These are phyloP conservation scores for Sporothrix euskadiensis DNA, from an alignment of 2,329 filamentous ascomycete genomes.

Conservation along the genomic window DNA sequence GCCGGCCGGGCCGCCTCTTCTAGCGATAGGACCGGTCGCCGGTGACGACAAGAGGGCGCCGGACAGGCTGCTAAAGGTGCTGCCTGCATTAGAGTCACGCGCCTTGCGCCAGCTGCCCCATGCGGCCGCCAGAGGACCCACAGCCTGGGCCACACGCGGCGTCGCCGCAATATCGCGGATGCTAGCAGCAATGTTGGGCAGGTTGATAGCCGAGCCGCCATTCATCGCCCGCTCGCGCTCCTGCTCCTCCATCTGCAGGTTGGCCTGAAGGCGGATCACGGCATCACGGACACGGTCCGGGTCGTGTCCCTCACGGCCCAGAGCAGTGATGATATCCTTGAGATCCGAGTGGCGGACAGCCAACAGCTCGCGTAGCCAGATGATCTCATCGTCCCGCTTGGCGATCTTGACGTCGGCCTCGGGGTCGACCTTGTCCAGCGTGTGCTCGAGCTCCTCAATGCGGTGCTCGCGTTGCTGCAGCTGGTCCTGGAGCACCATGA, in stretches of 20 bases:
- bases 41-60: slow-evolving; percentile 48
- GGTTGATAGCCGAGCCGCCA: slow-evolving; percentile 63
- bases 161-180: slow-evolving; percentile 70
- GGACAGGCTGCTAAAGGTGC: slow-evolving; percentile 50
- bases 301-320: slow-evolving; percentile 75
- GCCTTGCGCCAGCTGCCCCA: slow-evolving; percentile 91
- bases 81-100: slow-evolving; percentile 44
- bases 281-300: slow-evolving; percentile 80
- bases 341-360: slow-evolving; percentile 88
- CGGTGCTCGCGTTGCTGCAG: slow-evolving; percentile 88
- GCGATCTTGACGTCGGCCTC: slow-evolving; percentile 80
- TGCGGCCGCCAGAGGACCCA: slow-evolving; percentile 79
- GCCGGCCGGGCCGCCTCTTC: slow-evolving; percentile 36
- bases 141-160: slow-evolving; percentile 79
- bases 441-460: slow-evolving; percentile 82
- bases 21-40: slow-evolving; percentile 12
- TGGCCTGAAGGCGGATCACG: slow-evolving; percentile 87
- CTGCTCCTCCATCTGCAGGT: slow-evolving; percentile 96
- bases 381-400: slow-evolving; percentile 91
- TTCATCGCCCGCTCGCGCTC: slow-evolving; percentile 84
- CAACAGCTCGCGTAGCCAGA: slow-evolving; percentile 90
- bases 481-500: slow-evolving; percentile 94
- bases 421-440: slow-evolving; percentile 67
- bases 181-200: slow-evolving; percentile 68
- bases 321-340: slow-evolving; percentile 81